Evolutionary conservation across 352 stramenopile species (phyloP), one percentile per base, ranked within the genome.

Genomic region (Phytopythium delawarense): DNA sequence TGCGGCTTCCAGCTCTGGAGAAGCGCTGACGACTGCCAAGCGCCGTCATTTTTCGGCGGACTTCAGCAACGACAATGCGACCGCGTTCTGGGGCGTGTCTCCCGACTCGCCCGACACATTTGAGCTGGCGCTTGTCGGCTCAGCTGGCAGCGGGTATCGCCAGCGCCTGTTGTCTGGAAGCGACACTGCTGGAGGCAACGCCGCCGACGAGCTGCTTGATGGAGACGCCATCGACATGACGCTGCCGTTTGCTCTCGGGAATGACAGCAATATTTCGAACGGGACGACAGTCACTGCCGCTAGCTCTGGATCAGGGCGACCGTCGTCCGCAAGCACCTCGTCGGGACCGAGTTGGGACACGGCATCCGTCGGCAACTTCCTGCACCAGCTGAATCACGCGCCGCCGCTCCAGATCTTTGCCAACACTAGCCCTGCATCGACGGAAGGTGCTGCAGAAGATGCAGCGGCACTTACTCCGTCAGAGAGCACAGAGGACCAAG

Each of bases 361-460:
- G 11, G 82, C 81, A 12, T 85, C 79, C 0, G 82, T 95, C 32
- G 84, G 84, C 4, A 87, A 75, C 57, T 95, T 95, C 52, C 63
- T 95, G 2, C 74, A 93, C 55, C 80, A 93, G 55, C 63, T 95
- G 34, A 93, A 93, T 66, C 75, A 91, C 40, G 86, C 84, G 8
- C 86, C 84, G 25, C 80, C 78, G 4, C 62, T 94, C 13, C 72
- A 82, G 30, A 76, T 59, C 42, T 67, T 70, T 32, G 48, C 53
- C n/a, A 23, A 16, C 30, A 13, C 48, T 30, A 12, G n/a, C 3
- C 3, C 15, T 13, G 15, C 23, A 34, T 13, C 21, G 18, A 37
- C 53, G 16, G 15, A 21, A 30, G 18, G 7, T 18, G 15, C 7
- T 21, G 34, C 39, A 6, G 56, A 65, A 21, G 44, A 13, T 61